Evolutionary conservation across 768 basidiomycete species (phyloP), one percentile per base, ranked within the genome.

Genomic region (Trametopsis cervina): DNA sequence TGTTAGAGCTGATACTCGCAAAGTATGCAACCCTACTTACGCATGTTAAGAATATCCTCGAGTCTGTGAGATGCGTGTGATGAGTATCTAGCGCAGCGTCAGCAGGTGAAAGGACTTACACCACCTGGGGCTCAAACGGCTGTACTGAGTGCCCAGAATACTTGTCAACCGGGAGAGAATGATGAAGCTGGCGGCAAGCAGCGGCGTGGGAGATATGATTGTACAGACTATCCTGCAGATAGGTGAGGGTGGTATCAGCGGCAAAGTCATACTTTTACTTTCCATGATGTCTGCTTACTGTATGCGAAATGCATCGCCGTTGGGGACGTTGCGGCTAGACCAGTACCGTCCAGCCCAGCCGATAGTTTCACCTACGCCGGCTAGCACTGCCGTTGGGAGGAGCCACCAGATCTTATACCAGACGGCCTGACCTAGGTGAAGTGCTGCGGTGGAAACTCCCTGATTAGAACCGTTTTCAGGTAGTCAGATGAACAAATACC

Each of bases 121-220:
- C 50, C 57, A 58, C 45, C 54, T 63, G 1, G 77, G 71, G 29
- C 52, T 58, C 4, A 81, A 52, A 0, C 77, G 64, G 51, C 74
- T 76, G 59, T 78, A 77, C 38, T 63, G 57, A 3, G 66, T 40
- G 1, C 76, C 77, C n/a, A 80, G 60, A 4, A 57, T 55, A 17
- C 53, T 56, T 39, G 79, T 74, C 42, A 80, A 64, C 22, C 61
- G 57, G 1, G 78, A 77, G 10, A 83, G 66, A 17, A 80, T 71
- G 36, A 80, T 67, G 58, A 83, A 85, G 53, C 75, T 77, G 11
- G 78, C 78, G 0, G 81, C 80, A 15, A 77, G 63, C 29, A 80
- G 61, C 20, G 78, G 78, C 0, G 77, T 77, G 1, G 81, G 81
- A 1, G 72, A 73, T 36, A 81, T 62, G 55, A 84, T 80, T 2